Conservation (phyloP, 73 alveolate genomes). For the Paramecium bursaria region DNA sequence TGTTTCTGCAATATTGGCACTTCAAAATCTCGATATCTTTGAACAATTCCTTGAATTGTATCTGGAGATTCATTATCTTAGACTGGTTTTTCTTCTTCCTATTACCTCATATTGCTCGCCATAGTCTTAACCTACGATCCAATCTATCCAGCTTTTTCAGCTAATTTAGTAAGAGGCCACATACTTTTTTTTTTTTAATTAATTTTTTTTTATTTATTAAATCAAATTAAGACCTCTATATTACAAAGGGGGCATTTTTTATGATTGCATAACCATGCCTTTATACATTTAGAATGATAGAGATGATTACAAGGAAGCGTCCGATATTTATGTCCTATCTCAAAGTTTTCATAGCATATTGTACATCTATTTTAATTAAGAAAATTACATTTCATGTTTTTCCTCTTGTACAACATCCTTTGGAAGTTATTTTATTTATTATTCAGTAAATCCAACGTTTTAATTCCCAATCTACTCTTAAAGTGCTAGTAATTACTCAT, state of each 20-base stretch:
- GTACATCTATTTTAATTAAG: conserved; percentile 36
- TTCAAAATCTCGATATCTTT: no score
- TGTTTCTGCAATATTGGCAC: no score
- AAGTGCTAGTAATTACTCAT: conserved; percentile 26
- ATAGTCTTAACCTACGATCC: no score
- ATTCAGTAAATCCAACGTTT: conserved; percentile 40
- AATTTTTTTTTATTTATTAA: no score
- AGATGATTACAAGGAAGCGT: conserved; percentile 45
- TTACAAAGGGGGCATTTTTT: conserved; percentile 56
- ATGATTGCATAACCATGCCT: conserved; percentile 30
- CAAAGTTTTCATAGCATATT: conserved; percentile 23
- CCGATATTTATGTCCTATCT: conserved; percentile 2
- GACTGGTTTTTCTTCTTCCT: no score
- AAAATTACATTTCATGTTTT: conserved; percentile 22
- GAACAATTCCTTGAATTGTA: no score
- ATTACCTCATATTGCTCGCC: no score
- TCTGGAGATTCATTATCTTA: no score
- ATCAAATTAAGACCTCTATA: no score
- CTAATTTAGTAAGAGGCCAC: no score
- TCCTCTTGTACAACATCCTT: conserved; percentile 5
- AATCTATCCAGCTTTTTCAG: no score
- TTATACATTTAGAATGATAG: conserved; percentile 55
- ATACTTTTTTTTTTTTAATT: no score
- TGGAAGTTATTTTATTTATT: conserved; percentile 23
- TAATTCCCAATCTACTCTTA: conserved; percentile 59